These are phyloP conservation scores for Agroathelia rolfsii DNA, from an alignment of 1,284 basidiomycete species.

Conservation along the genomic window DNA sequence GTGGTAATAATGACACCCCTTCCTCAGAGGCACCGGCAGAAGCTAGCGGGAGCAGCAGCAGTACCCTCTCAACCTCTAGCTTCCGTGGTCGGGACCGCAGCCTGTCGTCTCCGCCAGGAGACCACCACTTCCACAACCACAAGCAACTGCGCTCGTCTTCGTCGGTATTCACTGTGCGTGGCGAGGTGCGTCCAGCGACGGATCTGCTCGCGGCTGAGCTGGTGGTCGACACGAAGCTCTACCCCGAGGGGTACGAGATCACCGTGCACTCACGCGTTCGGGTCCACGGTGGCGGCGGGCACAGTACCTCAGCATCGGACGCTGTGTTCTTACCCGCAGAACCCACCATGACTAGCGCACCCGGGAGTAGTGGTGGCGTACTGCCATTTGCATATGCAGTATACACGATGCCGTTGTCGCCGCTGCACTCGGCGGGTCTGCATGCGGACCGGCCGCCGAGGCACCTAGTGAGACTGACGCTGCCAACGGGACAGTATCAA, in stretches of 20 bases:
- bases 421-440: conserved; percentile 66
- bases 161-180: conserved; percentile 51
- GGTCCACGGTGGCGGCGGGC: conserved; percentile 17
- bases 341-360: conserved; percentile 1
- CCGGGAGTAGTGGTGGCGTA: conserved; percentile 12
- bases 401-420: conserved; percentile 68
- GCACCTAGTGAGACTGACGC: conserved; percentile 63
- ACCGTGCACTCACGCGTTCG: conserved; percentile 35
- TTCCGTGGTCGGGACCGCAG: conserved; percentile 2
- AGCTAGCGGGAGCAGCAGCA: no score
- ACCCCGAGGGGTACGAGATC: conserved; percentile 61
- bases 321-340: neutral
- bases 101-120: no score
- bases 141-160: conserved; percentile 23
- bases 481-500: conserved; percentile 79
- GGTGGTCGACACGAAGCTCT: conserved; percentile 68
- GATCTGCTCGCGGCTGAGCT: conserved; percentile 65
- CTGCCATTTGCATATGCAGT: conserved; percentile 48
- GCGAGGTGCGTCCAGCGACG: conserved; percentile 41
- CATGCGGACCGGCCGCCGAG: conserved; percentile 50
- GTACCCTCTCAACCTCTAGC: no score
- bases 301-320: neutral
- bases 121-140: conserved; percentile 9
- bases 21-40: no score
- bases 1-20: no score